A percentile compares a stretch with the other conserved stretches of the same genome.
Evolutionary conservation across 2,329 filamentous ascomycete genomes (phyloP).

Genomic region (Cladosporium oxysporum): DNA sequence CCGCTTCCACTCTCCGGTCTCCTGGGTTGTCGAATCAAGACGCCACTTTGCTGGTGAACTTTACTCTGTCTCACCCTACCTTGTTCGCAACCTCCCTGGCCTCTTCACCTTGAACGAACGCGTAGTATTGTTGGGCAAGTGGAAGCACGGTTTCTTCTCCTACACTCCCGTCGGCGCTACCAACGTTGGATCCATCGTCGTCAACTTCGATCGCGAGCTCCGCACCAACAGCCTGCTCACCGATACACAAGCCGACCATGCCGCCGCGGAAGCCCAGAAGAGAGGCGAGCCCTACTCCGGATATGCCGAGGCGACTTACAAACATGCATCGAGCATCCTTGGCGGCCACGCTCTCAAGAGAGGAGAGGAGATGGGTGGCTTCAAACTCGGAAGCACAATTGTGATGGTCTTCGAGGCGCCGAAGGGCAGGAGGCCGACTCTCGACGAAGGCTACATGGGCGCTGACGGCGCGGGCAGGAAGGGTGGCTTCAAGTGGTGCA

Average conservation of each 20-base stretch:
- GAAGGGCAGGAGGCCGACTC: slow-evolving; percentile 56
- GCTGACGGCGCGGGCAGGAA: slow-evolving; percentile 41
- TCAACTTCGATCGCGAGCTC: slow-evolving; percentile 95
- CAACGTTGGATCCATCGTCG: slow-evolving; percentile 92
- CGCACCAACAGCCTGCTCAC: slow-evolving; percentile 90
- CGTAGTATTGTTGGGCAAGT: slow-evolving; percentile 87
- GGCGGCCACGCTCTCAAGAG: slow-evolving; percentile 79
- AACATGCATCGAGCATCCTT: slow-evolving; percentile 72
- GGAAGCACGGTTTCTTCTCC: slow-evolving; percentile 97
- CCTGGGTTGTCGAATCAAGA: slow-evolving; percentile 91
- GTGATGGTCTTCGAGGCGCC: slow-evolving; percentile 97
- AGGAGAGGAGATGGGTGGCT: slow-evolving; percentile 97
- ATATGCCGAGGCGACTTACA: slow-evolving; percentile 89
- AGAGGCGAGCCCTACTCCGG: slow-evolving; percentile 84
- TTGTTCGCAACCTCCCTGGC: slow-evolving; percentile 87
- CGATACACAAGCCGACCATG: slow-evolving; percentile 85
- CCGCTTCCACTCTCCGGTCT: slow-evolving; percentile 91
- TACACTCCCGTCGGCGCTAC: slow-evolving; percentile 95
- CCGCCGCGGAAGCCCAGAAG: slow-evolving; percentile 74
- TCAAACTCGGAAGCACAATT: slow-evolving; percentile 91
- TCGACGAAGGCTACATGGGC: slow-evolving; percentile 61
- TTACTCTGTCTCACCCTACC: slow-evolving; percentile 91
- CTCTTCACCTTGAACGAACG: slow-evolving; percentile 97
- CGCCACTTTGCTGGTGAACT: slow-evolving; percentile 98
- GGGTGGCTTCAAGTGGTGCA: slow-evolving; percentile 79